Conservation (phyloP, 768 basidiomycete genomes). For the Auricularia heimuer region DNA sequence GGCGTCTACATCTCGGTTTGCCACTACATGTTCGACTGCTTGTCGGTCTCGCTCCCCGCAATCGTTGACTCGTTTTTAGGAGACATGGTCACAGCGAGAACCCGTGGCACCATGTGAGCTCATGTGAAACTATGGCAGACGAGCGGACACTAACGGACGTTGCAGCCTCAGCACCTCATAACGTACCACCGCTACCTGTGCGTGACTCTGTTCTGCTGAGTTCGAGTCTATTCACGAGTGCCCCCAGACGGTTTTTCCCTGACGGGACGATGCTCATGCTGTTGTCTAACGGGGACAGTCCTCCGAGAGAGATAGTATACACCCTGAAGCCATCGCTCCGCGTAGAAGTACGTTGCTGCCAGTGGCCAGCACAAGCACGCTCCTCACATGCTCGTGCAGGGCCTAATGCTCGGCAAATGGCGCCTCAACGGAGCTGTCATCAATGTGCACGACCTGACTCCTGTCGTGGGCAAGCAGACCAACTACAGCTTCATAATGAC, state of each 20-base stretch:
- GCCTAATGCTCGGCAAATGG: conserved; percentile 66
- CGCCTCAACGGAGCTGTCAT: conserved; percentile 51
- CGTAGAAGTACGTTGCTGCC: conserved; percentile 48
- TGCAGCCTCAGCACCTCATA: conserved; percentile 70
- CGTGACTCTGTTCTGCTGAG: conserved; percentile 18
- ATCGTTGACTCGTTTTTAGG: conserved; percentile 23
- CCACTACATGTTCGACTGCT: conserved; percentile 60
- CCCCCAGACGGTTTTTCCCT: conserved; percentile 69
- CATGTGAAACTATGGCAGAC: neutral
- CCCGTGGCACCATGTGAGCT: conserved; percentile 74
- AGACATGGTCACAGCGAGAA: conserved; percentile 75
- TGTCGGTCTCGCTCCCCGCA: neutral
- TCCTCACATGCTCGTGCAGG: conserved; percentile 32
- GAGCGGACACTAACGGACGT: conserved; percentile 9
- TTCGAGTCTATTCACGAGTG: conserved; percentile 1
- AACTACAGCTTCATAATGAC: conserved; percentile 66
- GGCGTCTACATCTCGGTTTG: conserved; percentile 90
- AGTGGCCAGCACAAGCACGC: neutral
- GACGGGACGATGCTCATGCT: conserved; percentile 81
- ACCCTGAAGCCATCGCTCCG: conserved; percentile 65
- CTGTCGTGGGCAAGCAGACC: conserved; percentile 7
- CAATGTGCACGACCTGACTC: conserved; percentile 45
- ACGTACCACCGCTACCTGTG: conserved; percentile 90
- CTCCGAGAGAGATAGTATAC: conserved; percentile 64
- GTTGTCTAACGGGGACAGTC: conserved; percentile 67